Conservation (phyloP, 2,329 filamentous ascomycete genomes). For the Monosporascus sp. region DNA sequence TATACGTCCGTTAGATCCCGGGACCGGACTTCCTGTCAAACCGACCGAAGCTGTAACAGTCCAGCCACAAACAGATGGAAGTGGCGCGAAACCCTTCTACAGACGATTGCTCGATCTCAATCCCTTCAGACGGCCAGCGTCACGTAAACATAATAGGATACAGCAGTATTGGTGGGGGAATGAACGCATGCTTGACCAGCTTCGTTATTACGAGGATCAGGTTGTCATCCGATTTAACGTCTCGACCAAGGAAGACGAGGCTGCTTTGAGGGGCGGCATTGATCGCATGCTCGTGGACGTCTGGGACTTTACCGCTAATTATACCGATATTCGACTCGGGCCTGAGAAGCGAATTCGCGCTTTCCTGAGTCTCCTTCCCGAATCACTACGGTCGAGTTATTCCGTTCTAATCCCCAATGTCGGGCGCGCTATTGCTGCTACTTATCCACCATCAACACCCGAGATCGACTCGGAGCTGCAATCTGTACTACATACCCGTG, state of each 20-base stretch:
- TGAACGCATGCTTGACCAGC: conserved; percentile 25
- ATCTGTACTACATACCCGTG: conserved; percentile 12
- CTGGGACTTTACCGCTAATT: conserved; percentile 78
- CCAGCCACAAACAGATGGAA: not conserved
- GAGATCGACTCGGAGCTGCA: conserved; percentile 13
- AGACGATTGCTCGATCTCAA: conserved; percentile 18
- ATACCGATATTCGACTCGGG: conserved; percentile 77
- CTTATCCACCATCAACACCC: conserved; percentile 53
- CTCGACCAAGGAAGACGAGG: conserved; percentile 59
- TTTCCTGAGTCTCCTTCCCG: conserved; percentile 71
- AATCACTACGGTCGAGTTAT: conserved; percentile 65
- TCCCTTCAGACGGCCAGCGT: conserved; percentile 11
- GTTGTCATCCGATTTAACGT: conserved; percentile 89
- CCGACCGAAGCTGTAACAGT: not conserved
- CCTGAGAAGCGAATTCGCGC: conserved; percentile 67
- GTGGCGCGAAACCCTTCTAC: conserved; percentile 17
- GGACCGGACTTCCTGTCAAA: not conserved
- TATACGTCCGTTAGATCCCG: not conserved
- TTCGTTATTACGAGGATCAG: conserved; percentile 63
- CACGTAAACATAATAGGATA: conserved; percentile 12
- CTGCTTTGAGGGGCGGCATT: conserved; percentile 61
- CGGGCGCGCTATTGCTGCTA: conserved; percentile 68
- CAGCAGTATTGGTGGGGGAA: conserved; percentile 19
- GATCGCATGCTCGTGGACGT: conserved; percentile 78
- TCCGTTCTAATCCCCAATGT: conserved; percentile 75